These are phyloP conservation scores for Cercophora newfieldiana DNA, from an alignment of 495 filamentous ascomycete species.

Conservation along the genomic window DNA sequence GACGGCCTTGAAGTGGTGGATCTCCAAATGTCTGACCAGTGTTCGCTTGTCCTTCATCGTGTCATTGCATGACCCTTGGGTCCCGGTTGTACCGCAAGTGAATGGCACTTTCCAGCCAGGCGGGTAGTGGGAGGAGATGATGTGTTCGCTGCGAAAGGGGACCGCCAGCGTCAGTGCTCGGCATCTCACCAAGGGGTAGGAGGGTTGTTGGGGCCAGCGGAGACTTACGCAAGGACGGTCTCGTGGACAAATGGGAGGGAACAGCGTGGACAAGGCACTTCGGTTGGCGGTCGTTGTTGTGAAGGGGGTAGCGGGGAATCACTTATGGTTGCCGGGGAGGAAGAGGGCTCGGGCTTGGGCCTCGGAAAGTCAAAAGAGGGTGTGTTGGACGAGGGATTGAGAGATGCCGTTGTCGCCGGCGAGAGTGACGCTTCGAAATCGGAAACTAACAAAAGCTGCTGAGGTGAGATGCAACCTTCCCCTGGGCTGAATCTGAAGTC, in stretches of 20 bases:
- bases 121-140: not conserved
- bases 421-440: not conserved
- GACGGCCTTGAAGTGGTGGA: not conserved
- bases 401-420: slow-evolving; percentile 1
- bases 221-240: not conserved
- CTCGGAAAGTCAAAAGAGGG: not conserved
- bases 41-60: not conserved
- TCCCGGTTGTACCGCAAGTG: not conserved
- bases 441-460: slow-evolving; percentile 1
- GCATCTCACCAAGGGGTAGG: not conserved
- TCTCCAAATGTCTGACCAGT: not conserved
- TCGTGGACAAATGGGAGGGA: not conserved
- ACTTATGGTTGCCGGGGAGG: not conserved
- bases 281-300: not conserved
- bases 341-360: not conserved
- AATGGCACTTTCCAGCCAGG: not conserved
- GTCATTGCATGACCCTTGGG: not conserved
- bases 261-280: not conserved
- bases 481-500: slow-evolving; percentile 6
- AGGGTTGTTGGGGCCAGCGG: not conserved
- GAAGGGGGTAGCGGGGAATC: not conserved
- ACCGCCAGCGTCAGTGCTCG: not conserved
- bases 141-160: not conserved
- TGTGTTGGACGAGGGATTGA: not conserved
- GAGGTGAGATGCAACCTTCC: slow-evolving; percentile 2